Evolutionary conservation across 2,329 filamentous ascomycete species (phyloP).

Genomic region (Tolypocladium amazonense): DNA sequence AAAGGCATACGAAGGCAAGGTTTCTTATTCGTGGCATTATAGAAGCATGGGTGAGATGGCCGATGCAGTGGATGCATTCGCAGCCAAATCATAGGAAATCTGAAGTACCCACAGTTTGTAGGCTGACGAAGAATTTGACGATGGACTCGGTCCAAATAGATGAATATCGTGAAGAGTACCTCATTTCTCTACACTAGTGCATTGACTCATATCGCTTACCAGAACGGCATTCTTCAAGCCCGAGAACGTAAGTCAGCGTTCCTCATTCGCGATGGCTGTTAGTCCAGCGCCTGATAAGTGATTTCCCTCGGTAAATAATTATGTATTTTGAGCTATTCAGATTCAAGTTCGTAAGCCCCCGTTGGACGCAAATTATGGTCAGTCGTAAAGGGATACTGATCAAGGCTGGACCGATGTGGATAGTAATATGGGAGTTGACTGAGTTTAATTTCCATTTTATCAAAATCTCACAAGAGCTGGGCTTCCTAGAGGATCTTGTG

Average conservation of each 20-base stretch:
- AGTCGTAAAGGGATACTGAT: background rate
- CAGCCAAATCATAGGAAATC: background rate
- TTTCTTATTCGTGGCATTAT: slow-evolving; percentile 38
- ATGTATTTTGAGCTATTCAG: no score
- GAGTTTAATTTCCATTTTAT: background rate
- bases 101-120: background rate
- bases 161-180: background rate
- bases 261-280: background rate
- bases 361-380: background rate
- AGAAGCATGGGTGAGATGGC: slow-evolving; percentile 49
- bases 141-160: background rate
- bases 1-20: slow-evolving; percentile 24
- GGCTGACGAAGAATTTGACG: background rate
- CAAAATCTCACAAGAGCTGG: background rate
- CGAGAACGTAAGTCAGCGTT: background rate
- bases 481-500: no score
- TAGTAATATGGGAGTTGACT: background rate
- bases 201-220: background rate
- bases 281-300: no score
- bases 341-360: background rate
- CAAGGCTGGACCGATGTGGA: background rate
- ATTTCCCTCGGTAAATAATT: no score
- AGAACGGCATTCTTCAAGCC: background rate
- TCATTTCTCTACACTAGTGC: background rate
- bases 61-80: slow-evolving; percentile 34